Evolutionary conservation across 495 filamentous ascomycete species (phyloP).

Genomic region (Talaromyces stipitatus): DNA sequence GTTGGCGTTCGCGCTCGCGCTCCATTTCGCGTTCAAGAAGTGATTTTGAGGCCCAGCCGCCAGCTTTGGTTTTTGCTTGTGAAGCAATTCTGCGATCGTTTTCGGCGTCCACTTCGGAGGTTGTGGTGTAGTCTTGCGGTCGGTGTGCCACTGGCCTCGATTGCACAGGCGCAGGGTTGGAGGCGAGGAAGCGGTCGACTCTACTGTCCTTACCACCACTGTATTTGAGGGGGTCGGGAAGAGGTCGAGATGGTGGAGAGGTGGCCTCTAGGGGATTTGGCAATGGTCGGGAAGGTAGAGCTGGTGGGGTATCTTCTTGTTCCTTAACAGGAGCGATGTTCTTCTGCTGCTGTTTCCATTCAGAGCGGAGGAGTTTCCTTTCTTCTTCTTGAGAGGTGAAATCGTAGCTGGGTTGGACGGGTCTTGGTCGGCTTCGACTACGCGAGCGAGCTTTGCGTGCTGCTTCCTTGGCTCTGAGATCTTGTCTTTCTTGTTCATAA

Average conservation of each 20-base stretch:
- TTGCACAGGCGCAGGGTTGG: conserved; percentile 39
- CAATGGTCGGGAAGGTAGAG: conserved; percentile 33
- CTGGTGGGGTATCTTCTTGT: conserved; percentile 26
- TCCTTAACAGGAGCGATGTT: conserved; percentile 7
- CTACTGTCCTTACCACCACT: conserved; percentile 24
- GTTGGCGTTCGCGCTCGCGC: conserved; percentile 82
- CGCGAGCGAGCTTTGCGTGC: conserved; percentile 24
- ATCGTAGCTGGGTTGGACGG: conserved; percentile 47
- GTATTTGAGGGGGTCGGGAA: conserved; percentile 44
- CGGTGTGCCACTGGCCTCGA: conserved; percentile 32
- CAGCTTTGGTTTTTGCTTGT: conserved; percentile 63
- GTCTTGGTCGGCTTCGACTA: conserved; percentile 35
- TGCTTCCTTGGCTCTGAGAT: conserved; percentile 29
- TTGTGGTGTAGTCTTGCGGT: conserved; percentile 48
- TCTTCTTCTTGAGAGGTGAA: conserved; percentile 70
- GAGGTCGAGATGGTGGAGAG: conserved; percentile 35
- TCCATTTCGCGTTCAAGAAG: conserved; percentile 95
- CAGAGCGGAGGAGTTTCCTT: conserved; percentile 60
- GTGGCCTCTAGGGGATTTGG: conserved; percentile 21
- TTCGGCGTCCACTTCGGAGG: conserved; percentile 60
- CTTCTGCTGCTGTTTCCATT: conserved; percentile 54
- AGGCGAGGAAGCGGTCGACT: conserved; percentile 41
- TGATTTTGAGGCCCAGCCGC: conserved; percentile 70
- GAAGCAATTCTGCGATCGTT: conserved; percentile 56
- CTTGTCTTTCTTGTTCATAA: conserved; percentile 76